These are phyloP conservation scores for Fusarium devonianum DNA, from an alignment of 2,329 filamentous ascomycete species.

Conservation along the genomic window DNA sequence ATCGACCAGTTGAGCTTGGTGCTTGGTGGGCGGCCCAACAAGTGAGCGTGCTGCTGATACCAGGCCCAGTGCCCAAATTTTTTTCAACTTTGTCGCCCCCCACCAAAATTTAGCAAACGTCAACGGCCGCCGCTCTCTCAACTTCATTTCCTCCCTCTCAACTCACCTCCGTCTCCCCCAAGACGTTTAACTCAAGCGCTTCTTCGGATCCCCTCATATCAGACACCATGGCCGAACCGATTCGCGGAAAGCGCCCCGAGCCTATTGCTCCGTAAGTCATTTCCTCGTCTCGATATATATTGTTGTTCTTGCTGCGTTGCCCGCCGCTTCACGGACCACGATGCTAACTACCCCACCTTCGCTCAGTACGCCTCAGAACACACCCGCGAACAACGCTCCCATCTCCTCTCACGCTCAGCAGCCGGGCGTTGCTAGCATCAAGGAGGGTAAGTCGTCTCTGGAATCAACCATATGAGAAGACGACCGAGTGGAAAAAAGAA, in stretches of 20 bases:
- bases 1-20: slow-evolving; percentile 42
- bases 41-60: slow-evolving; percentile 36
- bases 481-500: slow-evolving; percentile 2
- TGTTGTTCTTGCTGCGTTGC: slow-evolving; percentile 31
- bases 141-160: slow-evolving; percentile 46
- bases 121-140: slow-evolving; percentile 46
- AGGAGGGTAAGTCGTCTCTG: slow-evolving; percentile 81
- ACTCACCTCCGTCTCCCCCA: slow-evolving; percentile 39
- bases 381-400: slow-evolving; percentile 91
- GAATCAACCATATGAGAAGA: no score
- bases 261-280: slow-evolving; percentile 64
- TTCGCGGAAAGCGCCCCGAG: slow-evolving; percentile 67
- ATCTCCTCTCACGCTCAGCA: slow-evolving; percentile 98
- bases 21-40: slow-evolving; percentile 44
- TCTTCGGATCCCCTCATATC: slow-evolving; percentile 39
- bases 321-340: slow-evolving; percentile 31
- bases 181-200: slow-evolving; percentile 43
- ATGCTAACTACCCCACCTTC: slow-evolving; percentile 52
- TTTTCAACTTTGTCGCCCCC: slow-evolving; percentile 48
- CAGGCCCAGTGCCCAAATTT: slow-evolving; percentile 47
- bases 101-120: slow-evolving; percentile 52
- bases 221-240: slow-evolving; percentile 67
- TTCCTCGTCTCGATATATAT: slow-evolving; percentile 23
- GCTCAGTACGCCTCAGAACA: slow-evolving; percentile 97
- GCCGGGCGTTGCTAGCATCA: slow-evolving; percentile 92